These are phyloP conservation scores for Penicillium cataractarum DNA, from an alignment of 495 filamentous ascomycete species.

Conservation along the genomic window DNA sequence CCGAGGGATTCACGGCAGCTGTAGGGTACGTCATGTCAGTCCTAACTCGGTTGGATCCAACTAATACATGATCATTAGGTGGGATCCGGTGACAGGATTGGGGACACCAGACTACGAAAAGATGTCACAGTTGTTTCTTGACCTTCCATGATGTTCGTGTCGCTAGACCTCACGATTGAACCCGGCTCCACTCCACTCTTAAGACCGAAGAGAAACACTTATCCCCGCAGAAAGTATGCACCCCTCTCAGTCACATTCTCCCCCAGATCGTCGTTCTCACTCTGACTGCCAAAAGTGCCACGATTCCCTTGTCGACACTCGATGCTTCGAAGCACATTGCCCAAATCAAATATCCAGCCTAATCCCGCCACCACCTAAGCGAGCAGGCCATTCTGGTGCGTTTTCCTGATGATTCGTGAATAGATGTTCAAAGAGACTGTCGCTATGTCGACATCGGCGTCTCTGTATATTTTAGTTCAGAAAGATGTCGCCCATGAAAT, in stretches of 20 bases:
- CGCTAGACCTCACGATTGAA: neutral
- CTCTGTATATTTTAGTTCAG: neutral
- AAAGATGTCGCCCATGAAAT: neutral
- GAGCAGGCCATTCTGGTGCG: neutral
- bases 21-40: neutral
- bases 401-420: neutral
- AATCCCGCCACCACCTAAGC: neutral
- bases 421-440: neutral
- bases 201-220: neutral
- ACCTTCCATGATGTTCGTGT: neutral
- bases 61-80: neutral
- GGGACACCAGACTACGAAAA: conserved; percentile 3
- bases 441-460: neutral
- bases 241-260: neutral
- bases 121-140: neutral
- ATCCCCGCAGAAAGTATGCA: neutral
- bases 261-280: neutral
- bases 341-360: neutral
- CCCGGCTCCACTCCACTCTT: no score
- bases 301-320: neutral
- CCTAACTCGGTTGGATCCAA: neutral
- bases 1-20: neutral
- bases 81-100: neutral
- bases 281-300: neutral
- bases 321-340: neutral